Evolutionary conservation across 108 stramenopile species (phyloP).

Genomic region (Aureococcus anophagefferens): DNA sequence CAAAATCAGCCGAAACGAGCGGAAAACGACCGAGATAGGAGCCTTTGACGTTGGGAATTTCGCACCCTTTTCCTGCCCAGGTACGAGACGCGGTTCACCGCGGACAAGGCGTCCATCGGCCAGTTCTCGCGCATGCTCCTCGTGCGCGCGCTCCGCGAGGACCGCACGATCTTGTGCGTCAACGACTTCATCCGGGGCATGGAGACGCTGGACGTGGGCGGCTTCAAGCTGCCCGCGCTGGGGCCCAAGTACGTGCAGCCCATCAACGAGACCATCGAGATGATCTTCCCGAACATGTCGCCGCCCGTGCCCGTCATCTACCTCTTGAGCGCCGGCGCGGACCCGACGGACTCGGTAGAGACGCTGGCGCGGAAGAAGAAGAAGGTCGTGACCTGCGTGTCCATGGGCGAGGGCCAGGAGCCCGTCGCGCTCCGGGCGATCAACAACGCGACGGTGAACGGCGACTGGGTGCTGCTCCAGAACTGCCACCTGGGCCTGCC

Average conservation of each 20-base stretch:
- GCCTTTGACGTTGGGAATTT: no score
- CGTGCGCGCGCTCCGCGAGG: slow-evolving; percentile 46
- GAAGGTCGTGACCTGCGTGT: slow-evolving; percentile 31
- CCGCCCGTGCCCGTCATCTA: slow-evolving; percentile 40
- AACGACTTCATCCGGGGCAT: slow-evolving; percentile 37
- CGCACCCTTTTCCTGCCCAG: no score
- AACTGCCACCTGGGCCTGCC: slow-evolving; percentile 33
- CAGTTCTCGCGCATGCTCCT: slow-evolving; percentile 41
- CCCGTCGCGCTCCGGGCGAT: slow-evolving; percentile 27
- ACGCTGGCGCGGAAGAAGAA: slow-evolving; percentile 37
- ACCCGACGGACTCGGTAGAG: slow-evolving; percentile 53
- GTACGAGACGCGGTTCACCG: not conserved
- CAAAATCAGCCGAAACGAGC: no score
- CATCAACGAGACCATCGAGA: slow-evolving; percentile 45
- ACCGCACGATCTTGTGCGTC: slow-evolving; percentile 41
- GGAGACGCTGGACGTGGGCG: slow-evolving; percentile 34
- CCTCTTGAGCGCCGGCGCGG: slow-evolving; percentile 47
- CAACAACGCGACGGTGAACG: slow-evolving; percentile 9
- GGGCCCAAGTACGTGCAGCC: slow-evolving; percentile 41
- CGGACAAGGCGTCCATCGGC: slow-evolving; percentile 25
- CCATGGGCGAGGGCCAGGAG: slow-evolving; percentile 54
- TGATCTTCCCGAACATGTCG: slow-evolving; percentile 30
- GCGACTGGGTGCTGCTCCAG: slow-evolving; percentile 34
- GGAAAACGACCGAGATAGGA: no score
- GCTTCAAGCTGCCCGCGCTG: slow-evolving; percentile 28